phyloP scores from a whole-genome alignment of 768 basidiomycete species.

The Neoboletus brunneissimus region DNA sequence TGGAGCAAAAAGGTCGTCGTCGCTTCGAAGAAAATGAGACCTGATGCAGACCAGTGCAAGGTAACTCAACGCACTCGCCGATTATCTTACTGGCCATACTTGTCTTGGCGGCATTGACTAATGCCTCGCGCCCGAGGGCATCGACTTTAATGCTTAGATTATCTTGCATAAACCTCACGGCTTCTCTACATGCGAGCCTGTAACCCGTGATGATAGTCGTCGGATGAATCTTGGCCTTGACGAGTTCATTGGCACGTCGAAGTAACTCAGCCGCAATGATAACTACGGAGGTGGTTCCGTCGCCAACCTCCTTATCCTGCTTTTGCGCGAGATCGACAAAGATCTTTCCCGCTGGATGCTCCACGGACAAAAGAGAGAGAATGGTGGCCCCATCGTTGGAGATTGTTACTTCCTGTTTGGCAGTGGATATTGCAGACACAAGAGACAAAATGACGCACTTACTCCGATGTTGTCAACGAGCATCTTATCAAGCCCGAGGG shows the following conservation, averaged over 20 bases:
- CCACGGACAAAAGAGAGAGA: constrained; percentile 86
- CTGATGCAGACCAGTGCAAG: background rate
- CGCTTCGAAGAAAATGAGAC: constrained; percentile 46
- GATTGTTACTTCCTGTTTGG: constrained; percentile 90
- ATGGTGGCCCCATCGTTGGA: constrained; percentile 99
- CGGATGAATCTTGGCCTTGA: constrained; percentile 97
- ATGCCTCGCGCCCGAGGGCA: constrained; percentile 81
- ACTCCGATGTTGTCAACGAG: constrained; percentile 97
- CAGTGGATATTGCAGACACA: constrained; percentile 7
- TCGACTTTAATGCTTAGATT: constrained; percentile 96
- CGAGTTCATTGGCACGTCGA: constrained; percentile 94
- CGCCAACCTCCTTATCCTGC: constrained; percentile 98
- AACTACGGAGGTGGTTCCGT: constrained; percentile 98
- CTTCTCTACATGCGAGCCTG: constrained; percentile 93
- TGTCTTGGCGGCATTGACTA: constrained; percentile 96
- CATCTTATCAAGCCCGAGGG: constrained; percentile 95
- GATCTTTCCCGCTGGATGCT: constrained; percentile 95
- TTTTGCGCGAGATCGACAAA: constrained; percentile 99
- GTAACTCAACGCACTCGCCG: constrained; percentile 68
- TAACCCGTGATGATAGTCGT: constrained; percentile 99
- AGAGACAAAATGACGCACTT: constrained; percentile 27
- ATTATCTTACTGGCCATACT: constrained; percentile 99
- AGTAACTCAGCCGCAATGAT: constrained; percentile 97
- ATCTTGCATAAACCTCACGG: constrained; percentile 97
- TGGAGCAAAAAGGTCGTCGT: constrained; percentile 96